phyloP scores from a whole-genome alignment of 129 eudicot species.

The Smallanthus sonchifolius region DNA sequence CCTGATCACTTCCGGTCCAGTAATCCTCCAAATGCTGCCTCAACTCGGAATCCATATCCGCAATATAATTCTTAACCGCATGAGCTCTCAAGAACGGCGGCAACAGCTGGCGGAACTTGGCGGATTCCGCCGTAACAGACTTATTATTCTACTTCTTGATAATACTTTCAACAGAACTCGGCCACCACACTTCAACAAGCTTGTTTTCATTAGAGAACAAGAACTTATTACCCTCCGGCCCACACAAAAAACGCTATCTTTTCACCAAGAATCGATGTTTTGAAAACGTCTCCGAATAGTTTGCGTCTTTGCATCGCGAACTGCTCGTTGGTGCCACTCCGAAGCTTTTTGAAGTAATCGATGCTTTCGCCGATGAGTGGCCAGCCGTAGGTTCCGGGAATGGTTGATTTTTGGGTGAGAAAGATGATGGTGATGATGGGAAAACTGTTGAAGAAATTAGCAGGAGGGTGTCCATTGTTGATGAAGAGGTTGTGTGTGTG shows the following conservation, averaged over 20 bases:
- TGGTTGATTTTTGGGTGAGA: conserved; percentile 20
- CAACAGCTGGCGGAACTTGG: conserved; percentile 33
- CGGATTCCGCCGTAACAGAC: conserved; percentile 34
- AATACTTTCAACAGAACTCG: conserved; percentile 37
- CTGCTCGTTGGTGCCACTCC: conserved; percentile 35
- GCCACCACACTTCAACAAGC: conserved; percentile 51
- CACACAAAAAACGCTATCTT: conserved; percentile 38
- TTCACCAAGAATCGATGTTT: conserved; percentile 39
- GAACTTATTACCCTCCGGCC: conserved; percentile 47
- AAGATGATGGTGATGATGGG: conserved; percentile 23
- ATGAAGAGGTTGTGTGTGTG: neutral
- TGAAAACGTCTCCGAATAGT: conserved; percentile 32
- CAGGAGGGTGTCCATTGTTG: conserved; percentile 35
- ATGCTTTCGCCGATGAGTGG: conserved; percentile 38
- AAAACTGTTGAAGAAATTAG: conserved; percentile 23
- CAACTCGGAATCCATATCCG: conserved; percentile 41
- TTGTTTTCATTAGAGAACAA: conserved; percentile 44
- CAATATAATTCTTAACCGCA: conserved; percentile 33
- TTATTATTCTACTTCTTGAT: conserved; percentile 33
- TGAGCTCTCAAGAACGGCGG: conserved; percentile 48
- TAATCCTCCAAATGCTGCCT: conserved; percentile 35
- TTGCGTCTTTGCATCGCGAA: conserved; percentile 34
- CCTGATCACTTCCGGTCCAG: conserved; percentile 36
- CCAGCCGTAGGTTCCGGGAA: conserved; percentile 33
- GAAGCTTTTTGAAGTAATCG: conserved; percentile 37